Conservation (phyloP, 306 rosid genomes). For the Argentina anserina region DNA sequence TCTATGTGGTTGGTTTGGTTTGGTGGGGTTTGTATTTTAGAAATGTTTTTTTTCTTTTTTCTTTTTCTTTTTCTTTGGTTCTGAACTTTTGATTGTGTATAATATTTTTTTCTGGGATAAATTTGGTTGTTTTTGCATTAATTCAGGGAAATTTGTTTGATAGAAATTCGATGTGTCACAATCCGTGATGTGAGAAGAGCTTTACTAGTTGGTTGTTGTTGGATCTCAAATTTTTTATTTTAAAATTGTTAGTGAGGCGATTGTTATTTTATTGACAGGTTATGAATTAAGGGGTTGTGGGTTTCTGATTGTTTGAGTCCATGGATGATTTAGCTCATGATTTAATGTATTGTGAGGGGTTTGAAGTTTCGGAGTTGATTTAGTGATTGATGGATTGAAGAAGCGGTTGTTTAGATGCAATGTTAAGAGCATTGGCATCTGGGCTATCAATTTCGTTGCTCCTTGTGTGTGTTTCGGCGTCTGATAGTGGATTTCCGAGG, state of each 20-base stretch:
- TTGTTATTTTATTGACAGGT: slow-evolving; percentile 45
- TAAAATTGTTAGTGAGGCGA: slow-evolving; percentile 19
- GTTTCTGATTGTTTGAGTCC: slow-evolving; percentile 18
- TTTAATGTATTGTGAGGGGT: slow-evolving; percentile 12
- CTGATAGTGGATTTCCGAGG: slow-evolving; percentile 59
- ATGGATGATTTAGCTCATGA: slow-evolving; percentile 15
- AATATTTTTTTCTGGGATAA: slow-evolving; percentile 19
- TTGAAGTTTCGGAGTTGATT: slow-evolving; percentile 21
- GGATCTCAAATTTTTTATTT: slow-evolving; percentile 32
- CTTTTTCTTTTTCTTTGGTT: too few relatives aligned
- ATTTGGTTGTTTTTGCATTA: slow-evolving; percentile 25
- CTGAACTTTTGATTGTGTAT: slow-evolving; percentile 22
- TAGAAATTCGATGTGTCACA: slow-evolving; percentile 38
- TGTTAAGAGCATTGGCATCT: slow-evolving; percentile 78
- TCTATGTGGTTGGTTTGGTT: slow-evolving; percentile 19
- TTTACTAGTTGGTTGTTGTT: neutral
- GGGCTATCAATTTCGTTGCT: slow-evolving; percentile 56
- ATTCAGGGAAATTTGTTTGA: slow-evolving; percentile 32
- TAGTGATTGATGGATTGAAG: slow-evolving; percentile 68
- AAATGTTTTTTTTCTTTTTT: slow-evolving; percentile 25
- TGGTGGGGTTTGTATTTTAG: slow-evolving; percentile 39
- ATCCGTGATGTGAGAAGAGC: slow-evolving; percentile 8
- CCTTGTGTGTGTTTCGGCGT: slow-evolving; percentile 49
- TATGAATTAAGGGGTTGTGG: slow-evolving; percentile 30
- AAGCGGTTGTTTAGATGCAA: slow-evolving; percentile 53